phyloP scores from a whole-genome alignment of 306 rosid genomes.

The Neltuma alba region DNA sequence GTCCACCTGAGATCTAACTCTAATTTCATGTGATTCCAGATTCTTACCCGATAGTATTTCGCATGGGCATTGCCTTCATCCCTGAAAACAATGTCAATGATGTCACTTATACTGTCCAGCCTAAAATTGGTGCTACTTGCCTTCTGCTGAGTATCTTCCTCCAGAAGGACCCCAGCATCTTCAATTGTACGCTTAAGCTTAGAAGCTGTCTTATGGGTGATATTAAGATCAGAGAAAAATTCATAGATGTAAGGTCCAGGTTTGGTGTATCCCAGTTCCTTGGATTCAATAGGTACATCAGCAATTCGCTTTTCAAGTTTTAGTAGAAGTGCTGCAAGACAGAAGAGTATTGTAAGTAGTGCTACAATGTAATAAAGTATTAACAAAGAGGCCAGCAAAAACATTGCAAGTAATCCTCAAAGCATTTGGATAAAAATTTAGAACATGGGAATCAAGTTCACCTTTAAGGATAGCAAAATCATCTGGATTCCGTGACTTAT shows the following conservation, averaged over 20 bases:
- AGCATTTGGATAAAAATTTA: slow-evolving; percentile 30
- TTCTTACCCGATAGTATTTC: slow-evolving; percentile 71
- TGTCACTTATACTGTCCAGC: slow-evolving; percentile 66
- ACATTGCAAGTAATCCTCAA: slow-evolving; percentile 12
- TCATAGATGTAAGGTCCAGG: slow-evolving; percentile 88
- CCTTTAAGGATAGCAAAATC: slow-evolving; percentile 94
- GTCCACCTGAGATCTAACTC: slow-evolving; percentile 29
- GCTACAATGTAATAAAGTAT: not conserved
- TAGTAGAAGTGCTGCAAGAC: slow-evolving; percentile 81
- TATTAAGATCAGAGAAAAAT: slow-evolving; percentile 79
- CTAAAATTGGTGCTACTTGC: slow-evolving; percentile 62
- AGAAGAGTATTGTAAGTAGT: slow-evolving; percentile 27
- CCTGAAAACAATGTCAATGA: slow-evolving; percentile 69
- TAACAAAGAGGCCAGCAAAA: slow-evolving; percentile 29
- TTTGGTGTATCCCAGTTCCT: slow-evolving; percentile 85
- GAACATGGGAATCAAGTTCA: slow-evolving; percentile 35
- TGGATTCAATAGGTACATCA: slow-evolving; percentile 81
- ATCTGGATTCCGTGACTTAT: slow-evolving; percentile 73
- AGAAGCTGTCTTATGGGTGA: slow-evolving; percentile 62
- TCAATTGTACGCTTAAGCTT: slow-evolving; percentile 59
- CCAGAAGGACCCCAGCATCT: slow-evolving; percentile 71
- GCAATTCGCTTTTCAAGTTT: slow-evolving; percentile 92
- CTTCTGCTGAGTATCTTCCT: slow-evolving; percentile 79
- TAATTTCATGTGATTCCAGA: slow-evolving; percentile 17
- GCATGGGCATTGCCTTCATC: slow-evolving; percentile 69